Base-by-base conservation (phyloP, 2,329 filamentous ascomycete genomes). In the Sporothrix pallida region DNA sequence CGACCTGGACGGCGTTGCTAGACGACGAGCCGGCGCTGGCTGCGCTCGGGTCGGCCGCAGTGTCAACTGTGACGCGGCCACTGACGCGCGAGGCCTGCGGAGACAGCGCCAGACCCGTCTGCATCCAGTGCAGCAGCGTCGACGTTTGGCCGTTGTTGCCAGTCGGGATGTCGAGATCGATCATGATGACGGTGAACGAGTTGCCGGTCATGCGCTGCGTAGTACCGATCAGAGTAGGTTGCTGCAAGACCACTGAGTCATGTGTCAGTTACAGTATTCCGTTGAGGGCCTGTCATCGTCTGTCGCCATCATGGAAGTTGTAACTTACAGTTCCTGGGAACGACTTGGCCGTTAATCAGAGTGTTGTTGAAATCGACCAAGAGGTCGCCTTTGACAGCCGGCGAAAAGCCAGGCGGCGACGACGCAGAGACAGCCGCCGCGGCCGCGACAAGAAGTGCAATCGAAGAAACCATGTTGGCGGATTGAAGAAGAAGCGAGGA, bases 111-210 rank as follows among this genome's bases (percentile, higher is more conserved):
- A 84, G 78, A n/a, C 79, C 81, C 0, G 79, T 83, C 78, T 84
- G 83, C 79, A 84, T 78, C 83, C 83, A 85, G 79, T 84, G 82
- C 56, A 84, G 80, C 26, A 84, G 77, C 13, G 83, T 84, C 72
- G 76, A 78, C 10, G 82, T 83, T 63, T 77, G 69, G 62, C 80
- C 74, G 79, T 81, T 8, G 54, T 42, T 80, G 75, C 80, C 82
- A 12, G 83, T 84, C 63, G 83, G 86, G 80, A 83, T 87, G 76
- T 86, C 86, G 6, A 87, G 80, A 74, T 84, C 83, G 65, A 84
- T 79, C 83, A 84, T 84, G 73, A 84, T 71, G 46, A 84, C 78
- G 15, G 82, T 81, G 75, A 82, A 85, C 3, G 82, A 83, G 70
- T 80, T 80, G 69, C 84, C 84, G 20, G 78, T 79, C n/a, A 85